Conservation (phyloP, 2,329 filamentous ascomycete genomes). For the Colletotrichum echinochloae region DNA sequence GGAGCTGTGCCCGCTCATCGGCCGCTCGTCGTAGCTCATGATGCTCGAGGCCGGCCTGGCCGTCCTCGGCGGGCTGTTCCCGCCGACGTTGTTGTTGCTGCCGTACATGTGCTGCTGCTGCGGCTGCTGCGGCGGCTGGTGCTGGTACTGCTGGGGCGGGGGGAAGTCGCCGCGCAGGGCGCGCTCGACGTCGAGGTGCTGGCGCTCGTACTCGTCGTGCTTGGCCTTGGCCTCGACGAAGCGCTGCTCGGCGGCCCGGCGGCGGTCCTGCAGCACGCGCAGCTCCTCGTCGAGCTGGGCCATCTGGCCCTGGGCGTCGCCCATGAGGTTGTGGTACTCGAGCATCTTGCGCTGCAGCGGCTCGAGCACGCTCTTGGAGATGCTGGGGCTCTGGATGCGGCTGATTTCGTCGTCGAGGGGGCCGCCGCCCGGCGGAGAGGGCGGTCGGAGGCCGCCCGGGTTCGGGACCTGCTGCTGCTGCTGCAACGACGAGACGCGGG, state of each 20-base stretch:
- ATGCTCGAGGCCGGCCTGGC: slow-evolving; percentile 31
- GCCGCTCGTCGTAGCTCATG: slow-evolving; percentile 40
- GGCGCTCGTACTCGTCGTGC: slow-evolving; percentile 58
- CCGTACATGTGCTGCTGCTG: slow-evolving; percentile 32
- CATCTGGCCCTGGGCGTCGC: slow-evolving; percentile 56
- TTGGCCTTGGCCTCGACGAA: slow-evolving; percentile 57
- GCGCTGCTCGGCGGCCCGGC: slow-evolving; percentile 55
- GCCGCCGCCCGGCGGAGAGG: slow-evolving; percentile 26
- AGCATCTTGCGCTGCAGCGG: slow-evolving; percentile 59
- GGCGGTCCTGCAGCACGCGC: slow-evolving; percentile 54
- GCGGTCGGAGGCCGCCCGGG: slow-evolving; percentile 14
- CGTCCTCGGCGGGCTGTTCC: slow-evolving; percentile 30
- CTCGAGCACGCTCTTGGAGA: slow-evolving; percentile 57
- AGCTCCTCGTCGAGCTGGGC: slow-evolving; percentile 58
- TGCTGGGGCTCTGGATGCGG: slow-evolving; percentile 59
- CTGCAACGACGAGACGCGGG: slow-evolving; percentile 5
- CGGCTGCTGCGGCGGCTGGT: slow-evolving; percentile 23
- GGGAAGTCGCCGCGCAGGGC: slow-evolving; percentile 55
- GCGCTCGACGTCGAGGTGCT: slow-evolving; percentile 56
- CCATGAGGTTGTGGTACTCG: slow-evolving; percentile 58
- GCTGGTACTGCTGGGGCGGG: slow-evolving; percentile 7
- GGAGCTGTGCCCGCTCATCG: slow-evolving; percentile 35
- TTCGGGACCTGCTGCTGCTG: slow-evolving; percentile 5
- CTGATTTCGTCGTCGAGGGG: slow-evolving; percentile 49
- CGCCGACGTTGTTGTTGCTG: slow-evolving; percentile 31